A percentile compares a stretch with the other conserved stretches of the same genome.
phyloP scores from a whole-genome alignment of 2,329 filamentous ascomycete genomes.

The Venturia effusa region DNA sequence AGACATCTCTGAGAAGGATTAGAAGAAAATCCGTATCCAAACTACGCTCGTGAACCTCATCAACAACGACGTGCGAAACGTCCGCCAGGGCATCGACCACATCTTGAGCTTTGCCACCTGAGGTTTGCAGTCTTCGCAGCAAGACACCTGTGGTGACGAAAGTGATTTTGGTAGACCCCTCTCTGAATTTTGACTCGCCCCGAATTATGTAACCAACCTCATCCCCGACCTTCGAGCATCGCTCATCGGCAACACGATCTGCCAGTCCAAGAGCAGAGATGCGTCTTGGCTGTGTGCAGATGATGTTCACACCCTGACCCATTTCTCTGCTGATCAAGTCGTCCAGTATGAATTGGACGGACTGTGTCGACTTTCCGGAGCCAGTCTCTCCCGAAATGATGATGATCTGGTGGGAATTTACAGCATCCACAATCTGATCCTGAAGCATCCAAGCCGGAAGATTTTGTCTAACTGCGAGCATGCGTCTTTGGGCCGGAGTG shows the following conservation, averaged over 20 bases:
- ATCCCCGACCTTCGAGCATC: conserved; percentile 68
- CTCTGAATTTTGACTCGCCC: conserved; percentile 69
- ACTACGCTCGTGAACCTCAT: conserved; percentile 93
- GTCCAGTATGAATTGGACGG: conserved; percentile 90
- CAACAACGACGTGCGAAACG: conserved; percentile 88
- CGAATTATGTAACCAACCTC: conserved; percentile 90
- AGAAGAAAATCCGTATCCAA: conserved; percentile 91
- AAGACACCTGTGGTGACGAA: conserved; percentile 95
- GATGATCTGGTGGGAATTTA: conserved; percentile 72
- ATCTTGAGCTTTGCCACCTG: conserved; percentile 56
- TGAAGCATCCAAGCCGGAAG: conserved; percentile 83
- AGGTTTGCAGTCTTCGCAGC: conserved; percentile 80
- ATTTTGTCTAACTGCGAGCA: conserved; percentile 60
- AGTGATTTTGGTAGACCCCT: conserved; percentile 70
- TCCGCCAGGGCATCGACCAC: conserved; percentile 78
- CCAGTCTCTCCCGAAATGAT: conserved; percentile 97
- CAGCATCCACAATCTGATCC: conserved; percentile 64
- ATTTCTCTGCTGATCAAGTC: conserved; percentile 70
- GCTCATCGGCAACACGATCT: conserved; percentile 87
- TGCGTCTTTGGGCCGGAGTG: conserved; percentile 56
- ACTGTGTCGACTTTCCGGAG: conserved; percentile 93
- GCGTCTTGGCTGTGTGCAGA: conserved; percentile 89
- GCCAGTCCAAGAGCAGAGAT: conserved; percentile 92
- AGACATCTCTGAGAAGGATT: conserved; percentile 73
- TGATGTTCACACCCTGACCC: conserved; percentile 72